Evolutionary conservation across 2,329 filamentous ascomycete genomes (phyloP).

Genomic region (Neonectria punicea): DNA sequence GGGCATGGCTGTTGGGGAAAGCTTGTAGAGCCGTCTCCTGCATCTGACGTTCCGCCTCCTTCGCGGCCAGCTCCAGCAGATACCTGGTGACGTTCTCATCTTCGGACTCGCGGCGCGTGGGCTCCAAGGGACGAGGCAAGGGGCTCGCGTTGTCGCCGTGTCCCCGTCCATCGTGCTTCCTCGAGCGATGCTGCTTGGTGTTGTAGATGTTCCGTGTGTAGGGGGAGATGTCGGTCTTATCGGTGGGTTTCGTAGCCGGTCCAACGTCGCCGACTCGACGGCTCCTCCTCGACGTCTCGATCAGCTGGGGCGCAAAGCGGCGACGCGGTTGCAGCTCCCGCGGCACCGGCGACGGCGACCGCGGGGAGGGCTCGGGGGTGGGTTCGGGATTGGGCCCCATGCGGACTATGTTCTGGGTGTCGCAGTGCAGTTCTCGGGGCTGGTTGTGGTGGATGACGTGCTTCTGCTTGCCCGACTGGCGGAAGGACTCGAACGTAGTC

Average conservation of each 20-base stretch:
- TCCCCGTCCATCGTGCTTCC: conserved; percentile 37
- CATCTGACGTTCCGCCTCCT: conserved; percentile 82
- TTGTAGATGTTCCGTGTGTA: conserved; percentile 71
- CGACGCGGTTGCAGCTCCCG: conserved; percentile 56
- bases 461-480: conserved; percentile 48
- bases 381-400: conserved; percentile 67
- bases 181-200: conserved; percentile 52
- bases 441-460: conserved; percentile 24
- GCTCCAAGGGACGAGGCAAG: conserved; percentile 47
- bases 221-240: conserved; percentile 78
- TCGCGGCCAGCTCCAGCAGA: conserved; percentile 81
- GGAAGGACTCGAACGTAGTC: conserved; percentile 72
- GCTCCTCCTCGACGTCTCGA: conserved; percentile 81
- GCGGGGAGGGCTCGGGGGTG: conserved; percentile 64
- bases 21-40: conserved; percentile 80
- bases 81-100: conserved; percentile 82
- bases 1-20: conserved; percentile 77
- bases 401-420: conserved; percentile 24
- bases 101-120: conserved; percentile 72
- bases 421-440: conserved; percentile 18
- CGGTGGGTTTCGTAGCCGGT: conserved; percentile 70
- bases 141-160: conserved; percentile 40
- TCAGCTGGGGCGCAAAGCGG: conserved; percentile 80
- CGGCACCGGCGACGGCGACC: conserved; percentile 57
- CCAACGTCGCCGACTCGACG: conserved; percentile 73